These are phyloP conservation scores for Cucumis variabilis DNA, from an alignment of 331 rosid genomes.

Conservation along the genomic window DNA sequence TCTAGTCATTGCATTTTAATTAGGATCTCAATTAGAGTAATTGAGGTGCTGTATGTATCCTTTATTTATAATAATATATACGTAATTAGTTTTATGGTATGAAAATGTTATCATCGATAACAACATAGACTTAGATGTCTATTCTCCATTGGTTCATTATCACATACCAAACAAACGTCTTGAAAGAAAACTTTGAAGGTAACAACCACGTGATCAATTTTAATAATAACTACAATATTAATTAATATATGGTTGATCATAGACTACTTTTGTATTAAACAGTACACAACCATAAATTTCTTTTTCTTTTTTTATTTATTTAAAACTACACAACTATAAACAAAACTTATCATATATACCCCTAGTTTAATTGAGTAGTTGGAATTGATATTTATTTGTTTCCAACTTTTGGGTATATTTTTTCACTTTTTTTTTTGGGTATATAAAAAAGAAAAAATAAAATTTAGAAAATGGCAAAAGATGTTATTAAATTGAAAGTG, in stretches of 20 bases:
- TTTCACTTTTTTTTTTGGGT: no score
- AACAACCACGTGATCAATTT: slow-evolving; percentile 22
- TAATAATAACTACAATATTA: neutral
- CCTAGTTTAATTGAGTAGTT: neutral
- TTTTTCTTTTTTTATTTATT: no score
- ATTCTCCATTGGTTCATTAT: neutral
- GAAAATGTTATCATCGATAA: neutral
- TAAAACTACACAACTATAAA: neutral
- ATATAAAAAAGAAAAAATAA: no score
- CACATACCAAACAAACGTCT: neutral
- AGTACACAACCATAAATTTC: neutral
- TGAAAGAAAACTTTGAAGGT: neutral
- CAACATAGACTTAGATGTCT: neutral
- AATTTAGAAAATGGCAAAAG: neutral
- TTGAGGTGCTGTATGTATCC: no score
- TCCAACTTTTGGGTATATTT: neutral
- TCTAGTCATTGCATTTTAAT: no score
- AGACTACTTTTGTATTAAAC: neutral
- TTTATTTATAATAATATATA: no score
- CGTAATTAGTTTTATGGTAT: neutral
- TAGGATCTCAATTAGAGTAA: no score
- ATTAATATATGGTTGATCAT: slow-evolving; percentile 1
- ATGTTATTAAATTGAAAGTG: neutral
- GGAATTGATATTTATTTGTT: neutral
- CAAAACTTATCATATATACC: neutral